A percentile compares a stretch with the other conserved stretches of the same genome.
phyloP scores from a whole-genome alignment of 1,284 basidiomycete genomes.

The Ustilago esculenta region DNA sequence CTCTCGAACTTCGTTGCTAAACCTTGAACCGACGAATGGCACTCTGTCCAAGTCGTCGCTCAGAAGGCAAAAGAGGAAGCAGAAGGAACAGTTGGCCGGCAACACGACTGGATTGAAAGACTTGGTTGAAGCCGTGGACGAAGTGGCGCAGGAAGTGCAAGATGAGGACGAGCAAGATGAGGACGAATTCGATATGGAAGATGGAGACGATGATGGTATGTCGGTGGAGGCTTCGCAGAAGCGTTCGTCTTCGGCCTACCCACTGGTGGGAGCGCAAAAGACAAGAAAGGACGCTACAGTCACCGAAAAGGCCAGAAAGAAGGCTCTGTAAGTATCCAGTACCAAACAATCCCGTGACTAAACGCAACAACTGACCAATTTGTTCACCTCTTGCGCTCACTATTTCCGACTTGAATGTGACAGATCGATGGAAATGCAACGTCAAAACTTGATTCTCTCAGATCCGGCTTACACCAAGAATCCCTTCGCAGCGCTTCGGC shows the following conservation, averaged over 20 bases:
- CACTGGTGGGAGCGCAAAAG: conserved; percentile 21
- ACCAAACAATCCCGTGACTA: too few species aligned
- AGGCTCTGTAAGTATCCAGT: conserved; percentile 54
- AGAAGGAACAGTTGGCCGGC: conserved; percentile 57
- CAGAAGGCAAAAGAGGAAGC: conserved; percentile 53
- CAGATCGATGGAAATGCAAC: conserved; percentile 52
- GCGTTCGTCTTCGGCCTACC: conserved; percentile 10
- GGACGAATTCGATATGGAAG: conserved; percentile 17
- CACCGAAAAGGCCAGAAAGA: conserved; percentile 51
- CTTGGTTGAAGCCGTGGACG: conserved; percentile 43
- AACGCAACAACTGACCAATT: not conserved
- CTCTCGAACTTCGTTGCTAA: conserved; percentile 17
- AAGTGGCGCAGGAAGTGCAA: conserved; percentile 30
- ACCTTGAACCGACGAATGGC: conserved; percentile 17
- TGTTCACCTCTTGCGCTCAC: not conserved
- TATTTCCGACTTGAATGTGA: not conserved
- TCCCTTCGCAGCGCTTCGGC: conserved; percentile 61
- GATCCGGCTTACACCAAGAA: conserved; percentile 53
- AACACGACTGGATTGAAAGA: conserved; percentile 57
- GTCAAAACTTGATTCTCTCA: conserved; percentile 56
- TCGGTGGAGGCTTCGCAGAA: conserved; percentile 5
- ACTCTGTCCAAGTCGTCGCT: conserved; percentile 52
- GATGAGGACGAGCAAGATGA: conserved; percentile 18
- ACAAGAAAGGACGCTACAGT: conserved; percentile 40
- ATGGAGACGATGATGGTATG: conserved; percentile 21